Evolutionary conservation across 805 yeast genomes (phyloP).

Genomic region (Pichia eremophila): DNA sequence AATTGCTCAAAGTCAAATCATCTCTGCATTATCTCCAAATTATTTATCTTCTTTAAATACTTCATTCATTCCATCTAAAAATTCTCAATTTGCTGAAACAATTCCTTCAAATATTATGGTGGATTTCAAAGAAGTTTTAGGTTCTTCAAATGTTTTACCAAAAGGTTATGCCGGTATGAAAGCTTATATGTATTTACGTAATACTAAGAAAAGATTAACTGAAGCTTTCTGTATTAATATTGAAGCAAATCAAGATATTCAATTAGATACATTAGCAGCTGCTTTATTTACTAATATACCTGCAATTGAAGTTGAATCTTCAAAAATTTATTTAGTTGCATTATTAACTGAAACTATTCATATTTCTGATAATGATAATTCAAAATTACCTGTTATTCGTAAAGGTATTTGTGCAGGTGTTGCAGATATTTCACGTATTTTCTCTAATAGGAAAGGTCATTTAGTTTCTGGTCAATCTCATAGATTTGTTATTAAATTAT

Average conservation of each 20-base stretch:
- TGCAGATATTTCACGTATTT: conserved; percentile 71
- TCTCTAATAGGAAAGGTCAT: conserved; percentile 55
- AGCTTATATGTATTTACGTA: conserved; percentile 65
- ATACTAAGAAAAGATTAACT: conserved; percentile 52
- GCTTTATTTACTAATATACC: conserved; percentile 76
- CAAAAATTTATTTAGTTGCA: conserved; percentile 68
- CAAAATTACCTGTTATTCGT: conserved; percentile 32
- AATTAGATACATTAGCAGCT: conserved; percentile 62
- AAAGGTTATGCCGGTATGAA: conserved; percentile 62
- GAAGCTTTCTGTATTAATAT: conserved; percentile 73
- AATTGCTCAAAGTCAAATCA: conserved; percentile 58
- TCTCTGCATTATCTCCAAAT: conserved; percentile 63
- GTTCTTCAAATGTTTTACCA: conserved; percentile 50
- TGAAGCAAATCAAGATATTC: conserved; percentile 44
- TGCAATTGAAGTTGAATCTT: conserved; percentile 44
- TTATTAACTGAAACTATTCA: conserved; percentile 62
- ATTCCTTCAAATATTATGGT: conserved; percentile 63
- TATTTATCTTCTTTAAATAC: conserved; percentile 33
- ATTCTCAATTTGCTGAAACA: conserved; percentile 38
- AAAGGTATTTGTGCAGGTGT: conserved; percentile 87
- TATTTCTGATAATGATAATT: conserved; percentile 16
- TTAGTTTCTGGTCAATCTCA: conserved; percentile 55
- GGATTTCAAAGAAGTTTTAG: conserved; percentile 62
- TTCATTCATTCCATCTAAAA: conserved; percentile 34
- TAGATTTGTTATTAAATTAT: conserved; percentile 62